Percentiles rank a stretch among this genome's conserved stretches.
phyloP scores from a whole-genome alignment of 2,329 filamentous ascomycete genomes.

The Davidsoniella virescens region DNA sequence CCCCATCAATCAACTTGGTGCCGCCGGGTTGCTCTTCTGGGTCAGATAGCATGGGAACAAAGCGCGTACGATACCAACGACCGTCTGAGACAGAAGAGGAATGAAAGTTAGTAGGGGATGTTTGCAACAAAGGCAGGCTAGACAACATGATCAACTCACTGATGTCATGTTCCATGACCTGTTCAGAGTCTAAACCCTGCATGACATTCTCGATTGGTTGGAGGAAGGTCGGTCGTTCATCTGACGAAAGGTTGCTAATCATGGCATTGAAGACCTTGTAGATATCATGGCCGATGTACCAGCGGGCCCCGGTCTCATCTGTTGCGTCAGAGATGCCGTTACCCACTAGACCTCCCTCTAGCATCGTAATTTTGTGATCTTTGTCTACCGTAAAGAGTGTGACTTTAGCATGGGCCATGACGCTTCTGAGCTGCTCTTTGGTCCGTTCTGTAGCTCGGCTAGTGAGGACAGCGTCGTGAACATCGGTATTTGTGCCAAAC shows the following conservation, averaged over 20 bases:
- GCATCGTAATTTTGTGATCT: slow-evolving; percentile 44
- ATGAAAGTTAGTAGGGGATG: slow-evolving; percentile 2
- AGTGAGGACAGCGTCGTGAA: slow-evolving; percentile 52
- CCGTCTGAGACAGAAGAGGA: slow-evolving; percentile 25
- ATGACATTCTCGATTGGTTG: slow-evolving; percentile 48
- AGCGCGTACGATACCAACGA: slow-evolving; percentile 55
- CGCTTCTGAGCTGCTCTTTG: slow-evolving; percentile 53
- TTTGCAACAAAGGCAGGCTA: background rate
- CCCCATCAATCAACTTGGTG: slow-evolving; percentile 43
- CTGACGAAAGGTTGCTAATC: slow-evolving; percentile 26
- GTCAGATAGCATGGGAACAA: slow-evolving; percentile 48
- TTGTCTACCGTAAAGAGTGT: slow-evolving; percentile 59
- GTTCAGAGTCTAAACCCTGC: slow-evolving; percentile 40
- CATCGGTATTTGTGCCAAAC: slow-evolving; percentile 67
- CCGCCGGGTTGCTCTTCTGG: too few species aligned
- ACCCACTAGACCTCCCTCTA: slow-evolving; percentile 52
- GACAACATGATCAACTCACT: slow-evolving; percentile 21
- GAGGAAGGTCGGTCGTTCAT: slow-evolving; percentile 33
- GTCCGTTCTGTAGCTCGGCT: slow-evolving; percentile 50
- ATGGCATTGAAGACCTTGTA: slow-evolving; percentile 45
- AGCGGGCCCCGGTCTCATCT: slow-evolving; percentile 25
- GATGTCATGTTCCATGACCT: slow-evolving; percentile 47
- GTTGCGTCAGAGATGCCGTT: slow-evolving; percentile 23
- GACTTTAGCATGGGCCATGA: slow-evolving; percentile 59
- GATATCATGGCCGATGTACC: slow-evolving; percentile 44